A percentile compares a stretch with the other conserved stretches of the same genome.
These are phyloP conservation scores for Coniferiporia weirii DNA, from an alignment of 1,284 basidiomycete species.

Conservation along the genomic window DNA sequence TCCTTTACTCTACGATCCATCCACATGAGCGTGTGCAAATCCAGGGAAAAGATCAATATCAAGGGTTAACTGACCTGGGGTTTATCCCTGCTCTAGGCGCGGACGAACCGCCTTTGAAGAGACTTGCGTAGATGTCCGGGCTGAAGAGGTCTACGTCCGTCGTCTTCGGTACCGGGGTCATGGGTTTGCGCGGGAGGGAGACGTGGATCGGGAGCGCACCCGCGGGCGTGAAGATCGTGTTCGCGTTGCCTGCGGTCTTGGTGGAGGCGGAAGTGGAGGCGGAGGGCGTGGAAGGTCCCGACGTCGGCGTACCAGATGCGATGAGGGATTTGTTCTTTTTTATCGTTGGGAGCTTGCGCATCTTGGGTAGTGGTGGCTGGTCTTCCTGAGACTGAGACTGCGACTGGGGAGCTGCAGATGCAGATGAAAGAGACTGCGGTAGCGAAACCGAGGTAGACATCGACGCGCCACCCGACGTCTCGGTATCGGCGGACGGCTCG, in stretches of 20 bases:
- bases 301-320: slow-evolving; percentile 21
- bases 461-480: not conserved
- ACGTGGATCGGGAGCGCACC: slow-evolving; percentile 21
- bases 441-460: no score
- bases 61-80: slow-evolving; percentile 19
- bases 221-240: slow-evolving; percentile 19
- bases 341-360: slow-evolving; percentile 64
- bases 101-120: slow-evolving; percentile 59
- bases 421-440: not conserved
- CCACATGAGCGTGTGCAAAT: not conserved
- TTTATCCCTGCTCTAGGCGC: slow-evolving; percentile 55
- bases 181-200: slow-evolving; percentile 34
- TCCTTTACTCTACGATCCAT: slow-evolving; percentile 50
- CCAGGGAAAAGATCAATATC: not conserved
- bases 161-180: slow-evolving; percentile 31
- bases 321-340: slow-evolving; percentile 57
- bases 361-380: slow-evolving; percentile 38
- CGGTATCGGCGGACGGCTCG: not conserved
- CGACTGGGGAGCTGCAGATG: slow-evolving; percentile 28
- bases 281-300: slow-evolving; percentile 26
- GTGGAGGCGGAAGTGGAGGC: slow-evolving; percentile 24
- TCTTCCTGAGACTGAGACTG: slow-evolving; percentile 24
- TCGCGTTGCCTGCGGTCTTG: slow-evolving; percentile 19
- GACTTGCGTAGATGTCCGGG: slow-evolving; percentile 52
- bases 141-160: slow-evolving; percentile 63